Conservation (phyloP, 352 stramenopile genomes). For the Pythium sukuiense region DNA sequence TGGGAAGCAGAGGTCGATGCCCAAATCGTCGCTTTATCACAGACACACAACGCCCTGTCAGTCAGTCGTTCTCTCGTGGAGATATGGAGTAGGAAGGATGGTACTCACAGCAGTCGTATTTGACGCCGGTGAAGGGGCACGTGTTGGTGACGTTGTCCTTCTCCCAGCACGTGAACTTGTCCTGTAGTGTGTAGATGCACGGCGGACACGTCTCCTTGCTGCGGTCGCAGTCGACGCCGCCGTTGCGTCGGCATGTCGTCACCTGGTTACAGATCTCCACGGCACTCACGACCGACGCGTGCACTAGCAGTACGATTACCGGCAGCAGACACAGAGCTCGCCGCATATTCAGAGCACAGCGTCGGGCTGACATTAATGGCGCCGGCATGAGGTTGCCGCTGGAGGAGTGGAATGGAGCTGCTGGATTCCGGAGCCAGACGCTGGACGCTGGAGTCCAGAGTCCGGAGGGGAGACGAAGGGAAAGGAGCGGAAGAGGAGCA, state of each 20-base stretch:
- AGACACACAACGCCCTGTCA: not conserved
- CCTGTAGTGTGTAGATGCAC: conserved; percentile 57
- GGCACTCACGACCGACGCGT: not conserved
- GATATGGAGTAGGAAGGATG: not conserved
- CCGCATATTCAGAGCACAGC: not conserved
- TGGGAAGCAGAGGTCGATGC: not conserved
- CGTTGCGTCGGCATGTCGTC: conserved; percentile 20
- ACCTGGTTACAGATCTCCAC: conserved; percentile 23
- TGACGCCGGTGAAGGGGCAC: conserved; percentile 61
- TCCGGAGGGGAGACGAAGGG: not conserved
- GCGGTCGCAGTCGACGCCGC: conserved; percentile 20
- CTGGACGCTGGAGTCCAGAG: not conserved
- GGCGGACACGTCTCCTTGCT: conserved; percentile 51
- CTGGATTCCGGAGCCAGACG: not conserved
- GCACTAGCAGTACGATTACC: not conserved
- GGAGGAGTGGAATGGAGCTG: not conserved
- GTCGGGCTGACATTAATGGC: not conserved
- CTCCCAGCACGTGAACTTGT: conserved; percentile 60
- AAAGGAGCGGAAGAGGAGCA: not conserved
- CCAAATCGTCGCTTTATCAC: not conserved
- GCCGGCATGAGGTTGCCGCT: not conserved
- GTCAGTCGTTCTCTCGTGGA: not conserved
- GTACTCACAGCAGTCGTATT: conserved; percentile 74
- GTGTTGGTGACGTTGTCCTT: conserved; percentile 65
- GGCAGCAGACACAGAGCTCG: not conserved